Conservation (phyloP, 1,284 basidiomycete species). For the Rugiboletus extremiorientalis region DNA sequence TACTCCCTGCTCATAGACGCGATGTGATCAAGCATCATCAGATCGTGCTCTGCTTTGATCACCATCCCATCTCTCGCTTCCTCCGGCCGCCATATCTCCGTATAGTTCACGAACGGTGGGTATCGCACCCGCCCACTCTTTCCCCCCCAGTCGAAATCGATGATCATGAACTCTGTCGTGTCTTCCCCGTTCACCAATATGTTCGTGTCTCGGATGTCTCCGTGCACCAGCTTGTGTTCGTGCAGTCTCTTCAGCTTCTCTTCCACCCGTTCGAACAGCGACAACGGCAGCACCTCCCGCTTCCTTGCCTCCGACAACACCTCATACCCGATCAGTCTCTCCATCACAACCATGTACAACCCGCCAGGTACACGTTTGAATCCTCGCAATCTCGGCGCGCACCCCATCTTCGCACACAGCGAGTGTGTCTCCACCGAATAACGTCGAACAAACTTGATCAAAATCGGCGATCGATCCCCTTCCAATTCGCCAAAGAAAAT, state of each 20-base stretch:
- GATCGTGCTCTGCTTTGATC: too few relatives aligned
- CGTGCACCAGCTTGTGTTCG: background rate
- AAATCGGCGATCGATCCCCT: too few relatives aligned
- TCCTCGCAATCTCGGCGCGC: background rate
- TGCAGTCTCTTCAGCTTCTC: background rate
- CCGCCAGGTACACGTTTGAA: background rate
- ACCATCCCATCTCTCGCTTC: too few relatives aligned
- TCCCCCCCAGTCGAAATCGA: background rate
- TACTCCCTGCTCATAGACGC: too few relatives aligned
- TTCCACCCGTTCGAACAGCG: background rate
- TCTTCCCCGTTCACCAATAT: background rate
- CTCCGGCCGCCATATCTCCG: too few relatives aligned
- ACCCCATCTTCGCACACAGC: too few relatives aligned
- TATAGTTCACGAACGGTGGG: background rate
- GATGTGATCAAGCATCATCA: too few relatives aligned
- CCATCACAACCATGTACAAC: background rate
- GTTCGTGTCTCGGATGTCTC: background rate
- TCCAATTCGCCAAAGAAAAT: too few relatives aligned
- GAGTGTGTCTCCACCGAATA: too few relatives aligned
- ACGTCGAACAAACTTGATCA: too few relatives aligned
- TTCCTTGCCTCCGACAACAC: background rate
- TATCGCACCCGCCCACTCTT: background rate
- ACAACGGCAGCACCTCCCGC: accelerated
- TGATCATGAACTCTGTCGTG: background rate
- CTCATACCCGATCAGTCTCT: background rate